These are phyloP conservation scores for Epichloe scottii DNA, from an alignment of 2,329 filamentous ascomycete genomes.

Conservation along the genomic window DNA sequence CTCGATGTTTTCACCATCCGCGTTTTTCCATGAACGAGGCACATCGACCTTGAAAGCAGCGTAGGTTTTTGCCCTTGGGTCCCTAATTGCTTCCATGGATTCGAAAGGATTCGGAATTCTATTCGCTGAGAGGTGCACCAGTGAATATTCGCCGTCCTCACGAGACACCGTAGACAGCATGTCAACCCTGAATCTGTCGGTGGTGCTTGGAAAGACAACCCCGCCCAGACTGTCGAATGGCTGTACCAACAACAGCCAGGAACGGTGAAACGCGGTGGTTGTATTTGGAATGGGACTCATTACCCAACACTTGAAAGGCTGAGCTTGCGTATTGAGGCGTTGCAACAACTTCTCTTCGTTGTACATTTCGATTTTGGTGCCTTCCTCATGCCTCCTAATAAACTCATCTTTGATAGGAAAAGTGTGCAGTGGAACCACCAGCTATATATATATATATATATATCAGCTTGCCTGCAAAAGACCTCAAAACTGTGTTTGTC, in stretches of 20 bases:
- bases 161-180: constrained; percentile 12
- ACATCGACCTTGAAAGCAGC: constrained; percentile 24
- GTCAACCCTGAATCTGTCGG: constrained; percentile 18
- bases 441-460: not conserved
- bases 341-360: constrained; percentile 18
- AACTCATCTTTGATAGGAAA: constrained; percentile 16
- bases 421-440: constrained; percentile 7
- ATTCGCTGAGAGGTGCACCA: constrained; percentile 14
- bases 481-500: not conserved
- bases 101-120: constrained; percentile 22
- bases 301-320: constrained; percentile 15
- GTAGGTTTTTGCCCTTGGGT: constrained; percentile 9
- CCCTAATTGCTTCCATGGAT: constrained; percentile 4
- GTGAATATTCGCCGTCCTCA: constrained; percentile 12
- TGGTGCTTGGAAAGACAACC: constrained; percentile 14
- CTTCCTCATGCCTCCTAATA: constrained; percentile 17
- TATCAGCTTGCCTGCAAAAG: not conserved
- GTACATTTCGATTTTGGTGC: constrained; percentile 20
- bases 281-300: constrained; percentile 18
- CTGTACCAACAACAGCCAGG: constrained; percentile 21
- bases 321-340: constrained; percentile 14
- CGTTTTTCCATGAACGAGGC: constrained; percentile 16
- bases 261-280: constrained; percentile 16
- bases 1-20: constrained; percentile 13
- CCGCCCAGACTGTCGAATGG: constrained; percentile 10